Evolutionary conservation across 192 early-diverging fungal species (phyloP).

Genomic region (Entomortierella beljakovae): DNA sequence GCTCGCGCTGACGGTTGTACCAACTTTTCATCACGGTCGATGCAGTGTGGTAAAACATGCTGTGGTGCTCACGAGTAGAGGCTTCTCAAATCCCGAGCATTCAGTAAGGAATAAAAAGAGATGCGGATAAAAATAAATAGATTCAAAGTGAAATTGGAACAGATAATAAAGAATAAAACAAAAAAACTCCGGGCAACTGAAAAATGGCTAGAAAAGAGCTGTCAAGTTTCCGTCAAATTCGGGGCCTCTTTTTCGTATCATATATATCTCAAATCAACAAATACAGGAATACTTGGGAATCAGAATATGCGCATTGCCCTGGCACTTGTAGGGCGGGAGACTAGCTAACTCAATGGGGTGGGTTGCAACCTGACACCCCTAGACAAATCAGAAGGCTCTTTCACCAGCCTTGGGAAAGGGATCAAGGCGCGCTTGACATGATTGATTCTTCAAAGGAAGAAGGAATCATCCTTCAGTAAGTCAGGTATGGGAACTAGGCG

Average conservation of each 20-base stretch:
- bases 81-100: conserved; percentile 25
- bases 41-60: conserved; percentile 37
- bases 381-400: conserved; percentile 24
- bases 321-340: conserved; percentile 32
- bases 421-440: conserved; percentile 53
- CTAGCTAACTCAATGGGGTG: conserved; percentile 9
- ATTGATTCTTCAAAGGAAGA: not conserved
- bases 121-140: conserved; percentile 8
- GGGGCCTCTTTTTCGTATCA: conserved; percentile 48
- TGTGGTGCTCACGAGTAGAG: conserved; percentile 15
- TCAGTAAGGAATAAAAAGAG: conserved; percentile 12
- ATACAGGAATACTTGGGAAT: conserved; percentile 11
- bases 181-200: not conserved
- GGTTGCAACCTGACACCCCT: not conserved
- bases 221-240: conserved; percentile 53
- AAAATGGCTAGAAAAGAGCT: conserved; percentile 42
- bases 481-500: conserved; percentile 10
- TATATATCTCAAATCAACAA: conserved; percentile 10
- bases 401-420: conserved; percentile 47
- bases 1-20: conserved; percentile 52
- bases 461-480: conserved; percentile 29
- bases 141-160: conserved; percentile 6
- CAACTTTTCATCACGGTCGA: conserved; percentile 54
- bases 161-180: not conserved
- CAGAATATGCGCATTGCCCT: conserved; percentile 12